Base-by-base conservation (phyloP, 371 early-diverging fungal species). In the Mucor ambiguus region DNA sequence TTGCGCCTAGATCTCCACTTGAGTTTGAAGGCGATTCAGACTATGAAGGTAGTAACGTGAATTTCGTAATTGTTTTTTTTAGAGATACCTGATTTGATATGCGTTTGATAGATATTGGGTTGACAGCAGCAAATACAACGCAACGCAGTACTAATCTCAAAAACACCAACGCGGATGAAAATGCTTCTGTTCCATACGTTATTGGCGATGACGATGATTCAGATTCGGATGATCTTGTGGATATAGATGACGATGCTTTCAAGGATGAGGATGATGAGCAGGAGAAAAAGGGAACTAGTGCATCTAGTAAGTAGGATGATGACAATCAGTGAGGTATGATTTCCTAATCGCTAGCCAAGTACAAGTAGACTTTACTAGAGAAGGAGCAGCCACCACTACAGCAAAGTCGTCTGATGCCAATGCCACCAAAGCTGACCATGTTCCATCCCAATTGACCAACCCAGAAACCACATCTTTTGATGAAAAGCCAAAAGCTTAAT, bases 161-260 rank as follows among this genome's bases (percentile, higher is more conserved):
- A 3, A 46, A 8, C 20, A 26, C 33, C 11, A 66, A 14, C 44
- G 6, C 22, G 11, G 60, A 52, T 11, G 59, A 60, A 3, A 65
- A 38, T 28, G 43, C 20, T 32, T 48, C 60, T 10, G 64, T 72
- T 6, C 72, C 72, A 14, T 72, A 72, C 61, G 68, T 72, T 5
- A 72, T 72, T 35, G 72, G 72, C 3, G 71, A 65, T 33, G 67
- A 67, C 48, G 66, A 70, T 60, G 62, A 66, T 32, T 63, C 62
- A 16, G 69, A 66, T 30, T 58, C 49, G 10, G 63, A 64, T 49
- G 64, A 65, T 46, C 35, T 68, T 18, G 64, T 67, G 20, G 67
- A 61, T 44, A 43, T 43, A 35, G 52, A 63, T 12, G 62, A 64
- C 11, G 66, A 65, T 22, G 32, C 48, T 32, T 61, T 48, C 10